Evolutionary conservation across 2,329 filamentous ascomycete species (phyloP), one percentile per base, ranked within the genome.

Genomic region (Fusarium sp.): DNA sequence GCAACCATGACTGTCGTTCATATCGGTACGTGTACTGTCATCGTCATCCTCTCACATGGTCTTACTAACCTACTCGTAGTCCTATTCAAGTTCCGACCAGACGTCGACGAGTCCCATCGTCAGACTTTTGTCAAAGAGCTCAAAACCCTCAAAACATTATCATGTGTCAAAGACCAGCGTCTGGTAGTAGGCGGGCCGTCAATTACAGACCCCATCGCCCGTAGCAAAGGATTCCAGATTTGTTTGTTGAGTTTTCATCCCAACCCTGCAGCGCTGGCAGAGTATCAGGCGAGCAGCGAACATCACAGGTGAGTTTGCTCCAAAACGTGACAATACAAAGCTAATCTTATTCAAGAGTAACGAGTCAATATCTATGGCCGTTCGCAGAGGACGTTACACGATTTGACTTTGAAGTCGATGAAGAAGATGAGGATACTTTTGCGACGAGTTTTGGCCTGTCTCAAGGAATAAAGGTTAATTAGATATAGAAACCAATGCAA

Each of bases 341-440:
- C 14, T 72, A 9, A 70, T n/a, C 5, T 4, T 3, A 2, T 22
- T 7, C 5, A 3, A 88, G 86, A 51, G 84, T 87, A 0, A 87
- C 85, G 0, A 82, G 79, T 31, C 81, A 79, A 5, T 84, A 83
- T 51, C 75, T 88, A 9, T 86, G 83, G 75, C 85, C 85, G 0
- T 88, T 80, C 67, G 84, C 82, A 19, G 85, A 88, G 51, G 84
- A 87, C 57, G 74, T 88, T 2, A 79, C 80, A 17, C 77, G 85
- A 19, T 88, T 87, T 69, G 86, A 88, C 66, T 87, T 88, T 65
- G 85, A 88, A 55, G 82, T 85, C 22, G 80, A 81, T 5, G 62
- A 73, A 11, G 79, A 79, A 43, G 81, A 82, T 61, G 78, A 82
- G 59, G 54, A 67, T 40, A 56, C 73, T 38, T 73, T 73, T 58